Evolutionary conservation across 176 grass and related monocot genomes (phyloP), one percentile per base, ranked within the genome.

Genomic region (Oryza glaberrima): DNA sequence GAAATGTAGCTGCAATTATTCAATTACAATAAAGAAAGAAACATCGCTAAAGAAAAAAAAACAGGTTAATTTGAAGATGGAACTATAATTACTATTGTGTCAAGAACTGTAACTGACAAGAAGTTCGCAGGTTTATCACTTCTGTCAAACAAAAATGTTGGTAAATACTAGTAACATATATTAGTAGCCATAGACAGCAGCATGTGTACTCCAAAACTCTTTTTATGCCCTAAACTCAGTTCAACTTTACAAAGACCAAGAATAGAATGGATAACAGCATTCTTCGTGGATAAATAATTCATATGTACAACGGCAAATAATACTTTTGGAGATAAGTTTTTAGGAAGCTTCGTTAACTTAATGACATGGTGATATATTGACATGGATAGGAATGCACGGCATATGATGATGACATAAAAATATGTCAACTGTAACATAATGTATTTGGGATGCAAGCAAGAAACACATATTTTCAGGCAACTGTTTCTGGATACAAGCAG

Each of bases 21-120:
- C 34, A 84, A 22, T n/a, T 58, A 58, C 23, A 81, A 32, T 71
- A 88, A 84, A 77, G 54, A 81, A 63, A 84, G 28, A 56, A 79
- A 63, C 58, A 11, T 10, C 11, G 66, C 15, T 67, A 20, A 36
- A 12, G 7, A 22, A 71, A 68, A 44, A 66, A 66, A 4, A 11
- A 34, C 69, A 79, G 44, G 46, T 25, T 85, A 61, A 22, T 64
- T 34, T 48, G 68, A 26, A 60, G 38, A 69, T 80, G 64, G 10
- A 36, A 67, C 0, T 68, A 68, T 12, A 84, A 67, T 19, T 36
- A 70, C 10, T 58, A 48, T n/a, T 38, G 5, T 72, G 64, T 64
- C 25, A 80, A 60, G 63, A 75, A 70, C 7, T 89, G 64, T 45
- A 85, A 81, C 40, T 1, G 9, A 76, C 72, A 85, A 76, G 26